phyloP scores from a whole-genome alignment of 805 yeast genomes.

The Candida jianshihensis region DNA sequence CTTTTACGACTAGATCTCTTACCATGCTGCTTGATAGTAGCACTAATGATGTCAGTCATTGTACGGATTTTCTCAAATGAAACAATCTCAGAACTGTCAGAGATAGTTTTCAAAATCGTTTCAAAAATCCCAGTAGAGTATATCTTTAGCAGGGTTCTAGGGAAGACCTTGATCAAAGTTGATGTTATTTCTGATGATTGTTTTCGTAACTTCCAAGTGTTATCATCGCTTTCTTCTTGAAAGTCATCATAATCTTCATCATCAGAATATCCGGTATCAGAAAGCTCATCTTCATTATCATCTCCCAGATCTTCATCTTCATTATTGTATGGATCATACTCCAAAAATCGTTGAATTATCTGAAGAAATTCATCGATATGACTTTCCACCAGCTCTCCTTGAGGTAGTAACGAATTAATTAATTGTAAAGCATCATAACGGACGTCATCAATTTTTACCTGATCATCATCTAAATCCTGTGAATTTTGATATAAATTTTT shows the following conservation, averaged over 20 bases:
- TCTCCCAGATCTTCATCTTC: conserved; percentile 25
- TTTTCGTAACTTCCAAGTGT: conserved; percentile 58
- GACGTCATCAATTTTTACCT: conserved; percentile 36
- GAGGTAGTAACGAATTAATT: conserved; percentile 33
- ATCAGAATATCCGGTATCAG: conserved; percentile 40
- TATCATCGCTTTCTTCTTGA: conserved; percentile 39
- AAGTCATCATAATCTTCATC: conserved; percentile 31
- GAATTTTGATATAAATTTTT: conserved; percentile 22
- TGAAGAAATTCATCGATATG: conserved; percentile 24
- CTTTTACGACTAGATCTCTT: conserved; percentile 22
- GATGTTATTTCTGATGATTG: conserved; percentile 39
- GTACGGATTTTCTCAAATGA: conserved; percentile 42
- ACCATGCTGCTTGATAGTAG: conserved; percentile 15
- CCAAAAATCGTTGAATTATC: conserved; percentile 26
- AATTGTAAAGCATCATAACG: conserved; percentile 44
- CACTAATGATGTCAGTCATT: conserved; percentile 31
- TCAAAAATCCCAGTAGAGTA: conserved; percentile 26
- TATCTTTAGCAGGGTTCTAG: conserved; percentile 28
- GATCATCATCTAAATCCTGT: conserved; percentile 31
- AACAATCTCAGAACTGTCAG: conserved; percentile 44
- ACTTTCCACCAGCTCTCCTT: conserved; percentile 27
- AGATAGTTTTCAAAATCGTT: conserved; percentile 27
- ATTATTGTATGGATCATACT: conserved; percentile 41
- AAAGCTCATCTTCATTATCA: conserved; percentile 30
- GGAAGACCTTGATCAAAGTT: conserved; percentile 31